Evolutionary conservation across 768 basidiomycete species (phyloP).

Genomic region (Lyophyllum atratum): DNA sequence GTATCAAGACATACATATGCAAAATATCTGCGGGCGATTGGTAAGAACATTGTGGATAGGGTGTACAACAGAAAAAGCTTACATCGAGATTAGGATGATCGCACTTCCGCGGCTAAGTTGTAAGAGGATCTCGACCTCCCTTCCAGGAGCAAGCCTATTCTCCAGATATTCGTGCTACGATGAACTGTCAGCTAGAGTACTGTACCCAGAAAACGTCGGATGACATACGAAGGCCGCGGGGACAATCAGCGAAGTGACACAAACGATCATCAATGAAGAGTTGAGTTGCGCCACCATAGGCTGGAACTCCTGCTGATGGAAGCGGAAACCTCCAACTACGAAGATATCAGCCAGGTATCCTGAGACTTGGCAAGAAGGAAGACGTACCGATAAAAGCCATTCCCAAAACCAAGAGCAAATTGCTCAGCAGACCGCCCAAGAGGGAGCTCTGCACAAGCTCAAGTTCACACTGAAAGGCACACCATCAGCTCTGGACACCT

Average conservation of each 20-base stretch:
- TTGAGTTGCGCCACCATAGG: constrained; percentile 64
- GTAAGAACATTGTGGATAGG: constrained; percentile 3
- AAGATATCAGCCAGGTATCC: background rate
- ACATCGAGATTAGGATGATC: constrained; percentile 48
- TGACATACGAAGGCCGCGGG: constrained; percentile 59
- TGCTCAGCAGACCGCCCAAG: constrained; percentile 51
- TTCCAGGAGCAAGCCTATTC: constrained; percentile 32
- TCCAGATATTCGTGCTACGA: constrained; percentile 37
- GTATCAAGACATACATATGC: constrained; percentile 23
- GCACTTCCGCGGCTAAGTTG: constrained; percentile 50
- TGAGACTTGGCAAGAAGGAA: constrained; percentile 45
- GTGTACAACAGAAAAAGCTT: constrained; percentile 9
- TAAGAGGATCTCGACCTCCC: constrained; percentile 41
- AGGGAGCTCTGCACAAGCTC: constrained; percentile 54
- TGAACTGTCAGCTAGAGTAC: constrained; percentile 10
- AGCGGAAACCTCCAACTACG: constrained; percentile 48
- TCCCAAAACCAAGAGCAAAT: constrained; percentile 87
- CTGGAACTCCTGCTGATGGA: constrained; percentile 53
- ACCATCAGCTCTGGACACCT: background rate
- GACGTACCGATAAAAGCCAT: constrained; percentile 75
- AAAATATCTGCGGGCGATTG: constrained; percentile 22
- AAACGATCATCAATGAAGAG: constrained; percentile 65
- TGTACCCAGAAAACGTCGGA: constrained; percentile 1
- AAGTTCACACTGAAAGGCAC: constrained; percentile 42
- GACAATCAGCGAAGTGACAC: constrained; percentile 68